Percentiles rank a stretch among this genome's conserved stretches.
Evolutionary conservation across 176 grass and related monocot genomes (phyloP).

Genomic region (Cenchrus americanus): DNA sequence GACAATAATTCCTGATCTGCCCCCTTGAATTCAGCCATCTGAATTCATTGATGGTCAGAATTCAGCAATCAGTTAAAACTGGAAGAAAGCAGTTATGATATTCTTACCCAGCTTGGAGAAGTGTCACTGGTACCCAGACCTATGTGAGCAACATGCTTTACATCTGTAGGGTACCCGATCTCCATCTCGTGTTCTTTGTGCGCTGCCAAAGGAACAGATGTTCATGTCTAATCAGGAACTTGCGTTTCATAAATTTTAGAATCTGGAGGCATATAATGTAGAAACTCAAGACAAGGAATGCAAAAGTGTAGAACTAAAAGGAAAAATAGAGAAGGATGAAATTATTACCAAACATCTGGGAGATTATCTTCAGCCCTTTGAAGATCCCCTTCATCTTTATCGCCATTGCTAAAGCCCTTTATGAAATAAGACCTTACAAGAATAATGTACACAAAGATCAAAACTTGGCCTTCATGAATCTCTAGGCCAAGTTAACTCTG

Average conservation of each 20-base stretch:
- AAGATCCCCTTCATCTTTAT: slow-evolving; percentile 92
- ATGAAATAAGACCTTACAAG: slow-evolving; percentile 31
- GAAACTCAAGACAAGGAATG: not conserved
- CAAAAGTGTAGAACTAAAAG: slow-evolving; percentile 4
- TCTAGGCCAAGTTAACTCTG: too few relatives aligned
- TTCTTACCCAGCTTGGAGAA: slow-evolving; percentile 81
- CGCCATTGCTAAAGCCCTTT: slow-evolving; percentile 40
- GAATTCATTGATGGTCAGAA: slow-evolving; percentile 8
- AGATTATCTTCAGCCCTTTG: slow-evolving; percentile 83
- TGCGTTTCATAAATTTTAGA: not conserved
- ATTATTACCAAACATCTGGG: slow-evolving; percentile 82
- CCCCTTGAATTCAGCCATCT: slow-evolving; percentile 85
- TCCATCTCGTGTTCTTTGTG: slow-evolving; percentile 93
- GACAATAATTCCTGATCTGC: slow-evolving; percentile 61
- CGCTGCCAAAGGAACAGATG: slow-evolving; percentile 45
- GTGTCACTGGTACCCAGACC: slow-evolving; percentile 62
- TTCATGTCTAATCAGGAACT: not conserved
- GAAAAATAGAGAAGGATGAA: slow-evolving; percentile 13
- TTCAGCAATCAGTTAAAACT: not conserved
- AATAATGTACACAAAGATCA: slow-evolving; percentile 12
- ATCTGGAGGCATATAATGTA: not conserved
- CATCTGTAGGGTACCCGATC: slow-evolving; percentile 92
- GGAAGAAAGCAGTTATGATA: slow-evolving; percentile 12
- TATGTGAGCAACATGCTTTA: slow-evolving; percentile 93
- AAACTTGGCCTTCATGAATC: not conserved